Base-by-base conservation (phyloP, 1,284 basidiomycete genomes). In the Stygiomarasmius scandens region DNA sequence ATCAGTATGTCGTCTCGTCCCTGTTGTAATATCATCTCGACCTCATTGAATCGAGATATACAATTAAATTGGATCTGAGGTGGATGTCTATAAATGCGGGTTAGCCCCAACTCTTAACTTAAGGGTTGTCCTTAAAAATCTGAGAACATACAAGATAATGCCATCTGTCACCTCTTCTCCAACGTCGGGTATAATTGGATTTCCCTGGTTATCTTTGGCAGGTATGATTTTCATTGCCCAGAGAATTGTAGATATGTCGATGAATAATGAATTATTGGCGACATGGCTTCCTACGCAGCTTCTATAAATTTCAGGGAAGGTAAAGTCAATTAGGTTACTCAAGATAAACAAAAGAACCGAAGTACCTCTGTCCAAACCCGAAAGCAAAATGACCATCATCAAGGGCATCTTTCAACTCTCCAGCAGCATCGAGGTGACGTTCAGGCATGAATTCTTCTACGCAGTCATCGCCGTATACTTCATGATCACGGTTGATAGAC, bases 331-430 rank as follows among this genome's bases (percentile, higher is more conserved):
- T 5, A 32, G 29, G 20, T n/a, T n/a, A n/a, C n/a, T n/a, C n/a
- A n/a, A n/a, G n/a, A n/a, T n/a, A n/a, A n/a, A n/a, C n/a, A n/a
- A 27, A 19, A 55, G 32, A 44, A 27, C 14, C 4, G n/a, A 12
- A 25, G 6, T 16, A 55, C 56, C 56, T 54, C 8, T 52, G 45
- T 8, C 56, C 56, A 54, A 58, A 58, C 1, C 56, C 56, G 34
- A 48, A 58, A 32, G 34, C n/a, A 14, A 22, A 25, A 45, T 58
- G 56, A 12, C 56, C 52, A 10, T 58, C 56, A 3, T 53, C 23
- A 2, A 27, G 0, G 14, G 45, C 23, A n/a, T 25, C 24, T 32
- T 54, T 54, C 22, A 45, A 20, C 27, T 11, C 3, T 1, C 44
- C 44, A 24, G 45, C 23, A 10, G 8, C 22, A 16, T 54, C 38